Evolutionary conservation across 306 rosid genomes (phyloP).

Genomic region (Comarum palustre): DNA sequence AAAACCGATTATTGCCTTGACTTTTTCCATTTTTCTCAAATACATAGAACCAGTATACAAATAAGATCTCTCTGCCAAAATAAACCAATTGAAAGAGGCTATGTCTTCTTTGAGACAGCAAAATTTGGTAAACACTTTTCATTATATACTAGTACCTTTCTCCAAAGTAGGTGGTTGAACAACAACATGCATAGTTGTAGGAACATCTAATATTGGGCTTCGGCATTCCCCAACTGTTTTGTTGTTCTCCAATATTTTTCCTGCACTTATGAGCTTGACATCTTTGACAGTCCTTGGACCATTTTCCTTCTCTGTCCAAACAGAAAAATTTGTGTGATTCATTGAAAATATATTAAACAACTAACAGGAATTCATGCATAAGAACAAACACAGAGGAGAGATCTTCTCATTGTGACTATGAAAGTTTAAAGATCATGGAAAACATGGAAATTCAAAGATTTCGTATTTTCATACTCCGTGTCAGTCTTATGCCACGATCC

Average conservation of each 20-base stretch:
- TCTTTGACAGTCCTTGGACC: slow-evolving; percentile 89
- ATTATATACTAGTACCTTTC: slow-evolving; percentile 51
- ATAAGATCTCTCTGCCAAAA: slow-evolving; percentile 8
- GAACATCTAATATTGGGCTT: slow-evolving; percentile 73
- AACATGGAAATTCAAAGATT: slow-evolving; percentile 1
- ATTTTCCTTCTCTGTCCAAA: slow-evolving; percentile 64
- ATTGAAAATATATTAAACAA: slow-evolving; percentile 6
- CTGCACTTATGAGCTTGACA: slow-evolving; percentile 83
- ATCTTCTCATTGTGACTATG: background rate
- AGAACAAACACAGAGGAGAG: background rate
- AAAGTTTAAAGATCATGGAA: background rate
- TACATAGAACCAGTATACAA: background rate
- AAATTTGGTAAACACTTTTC: background rate
- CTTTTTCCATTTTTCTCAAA: background rate
- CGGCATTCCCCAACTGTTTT: slow-evolving; percentile 81
- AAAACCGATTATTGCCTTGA: background rate
- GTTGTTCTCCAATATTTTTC: slow-evolving; percentile 76
- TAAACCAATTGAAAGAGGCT: background rate
- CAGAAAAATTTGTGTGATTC: slow-evolving; percentile 11
- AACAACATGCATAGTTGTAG: slow-evolving; percentile 88
- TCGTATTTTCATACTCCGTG: background rate
- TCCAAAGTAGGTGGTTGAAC: slow-evolving; percentile 66
- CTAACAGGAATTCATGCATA: background rate
- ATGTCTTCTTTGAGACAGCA: background rate
- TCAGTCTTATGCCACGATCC: background rate